These are phyloP conservation scores for Moricandia arvensis DNA, from an alignment of 345 rosid species.

Conservation along the genomic window DNA sequence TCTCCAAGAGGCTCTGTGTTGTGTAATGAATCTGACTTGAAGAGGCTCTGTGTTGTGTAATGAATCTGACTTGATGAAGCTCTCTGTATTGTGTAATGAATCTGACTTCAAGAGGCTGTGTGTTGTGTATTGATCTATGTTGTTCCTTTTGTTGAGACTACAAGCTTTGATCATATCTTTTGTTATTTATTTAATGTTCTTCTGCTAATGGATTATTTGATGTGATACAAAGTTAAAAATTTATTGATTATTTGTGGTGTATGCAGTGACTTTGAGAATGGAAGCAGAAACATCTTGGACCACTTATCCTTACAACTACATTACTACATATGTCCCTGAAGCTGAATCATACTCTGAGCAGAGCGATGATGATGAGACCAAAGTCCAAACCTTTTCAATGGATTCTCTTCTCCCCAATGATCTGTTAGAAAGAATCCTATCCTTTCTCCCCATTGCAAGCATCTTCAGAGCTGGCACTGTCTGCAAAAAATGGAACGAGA, in stretches of 20 bases:
- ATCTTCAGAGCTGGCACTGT: slow-evolving; percentile 88
- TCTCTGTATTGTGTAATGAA: neutral
- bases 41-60: neutral
- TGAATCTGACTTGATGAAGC: neutral
- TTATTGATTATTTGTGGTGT: neutral
- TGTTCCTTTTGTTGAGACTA: neutral
- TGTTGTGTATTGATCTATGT: neutral
- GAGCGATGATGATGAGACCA: slow-evolving; percentile 66
- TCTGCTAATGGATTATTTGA: neutral
- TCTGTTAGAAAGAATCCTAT: slow-evolving; percentile 74
- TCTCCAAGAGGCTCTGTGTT: neutral
- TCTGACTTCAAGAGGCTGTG: neutral
- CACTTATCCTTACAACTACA: slow-evolving; percentile 48
- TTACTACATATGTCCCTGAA: slow-evolving; percentile 23
- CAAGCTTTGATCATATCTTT: neutral
- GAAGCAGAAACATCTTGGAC: slow-evolving; percentile 84
- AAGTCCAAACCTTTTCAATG: slow-evolving; percentile 52
- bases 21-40: neutral
- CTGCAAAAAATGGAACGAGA: slow-evolving; percentile 89
- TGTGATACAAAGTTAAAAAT: neutral
- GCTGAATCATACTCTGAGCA: slow-evolving; percentile 55
- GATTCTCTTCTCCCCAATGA: slow-evolving; percentile 83
- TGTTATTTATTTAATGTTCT: neutral
- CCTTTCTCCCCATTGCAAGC: slow-evolving; percentile 82
- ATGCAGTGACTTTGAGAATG: slow-evolving; percentile 41